Evolutionary conservation across 108 stramenopile species (phyloP).

Genomic region (Cylindrotheca closterium): DNA sequence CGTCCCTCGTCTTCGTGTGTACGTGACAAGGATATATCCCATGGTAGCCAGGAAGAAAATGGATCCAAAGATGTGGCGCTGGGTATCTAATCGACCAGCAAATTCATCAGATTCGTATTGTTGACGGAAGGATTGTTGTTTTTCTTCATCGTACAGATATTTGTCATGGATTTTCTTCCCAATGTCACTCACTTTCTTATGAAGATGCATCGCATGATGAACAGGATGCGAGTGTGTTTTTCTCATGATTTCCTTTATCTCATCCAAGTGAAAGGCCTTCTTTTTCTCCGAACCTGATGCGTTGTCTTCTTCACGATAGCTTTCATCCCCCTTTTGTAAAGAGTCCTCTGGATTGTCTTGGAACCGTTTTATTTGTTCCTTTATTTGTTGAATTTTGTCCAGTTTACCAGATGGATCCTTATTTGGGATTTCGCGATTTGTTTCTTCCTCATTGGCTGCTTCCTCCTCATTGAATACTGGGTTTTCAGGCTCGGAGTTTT

Average conservation of each 20-base stretch:
- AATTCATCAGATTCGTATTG: not conserved
- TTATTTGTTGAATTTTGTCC: not conserved
- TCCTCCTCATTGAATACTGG: not conserved
- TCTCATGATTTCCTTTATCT: no score
- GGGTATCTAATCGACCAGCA: slow-evolving; percentile 3
- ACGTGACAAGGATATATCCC: slow-evolving; percentile 10
- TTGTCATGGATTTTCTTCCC: not conserved
- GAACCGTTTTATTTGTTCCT: not conserved
- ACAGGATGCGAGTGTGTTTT: no score
- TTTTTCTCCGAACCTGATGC: no score
- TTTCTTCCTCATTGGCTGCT: slow-evolving; percentile 3
- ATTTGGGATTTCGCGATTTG: not conserved
- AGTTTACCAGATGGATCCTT: not conserved
- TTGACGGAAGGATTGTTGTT: not conserved
- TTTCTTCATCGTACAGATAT: no score
- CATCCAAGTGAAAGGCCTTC: no score
- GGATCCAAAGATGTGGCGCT: slow-evolving; percentile 10
- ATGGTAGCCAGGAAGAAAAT: slow-evolving; percentile 19
- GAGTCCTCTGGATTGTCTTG: no score
- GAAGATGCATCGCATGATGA: not conserved
- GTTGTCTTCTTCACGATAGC: no score
- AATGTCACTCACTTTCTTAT: not conserved
- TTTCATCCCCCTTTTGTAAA: no score
- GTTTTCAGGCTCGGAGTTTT: no score
- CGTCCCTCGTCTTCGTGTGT: slow-evolving; percentile 17